Conservation (phyloP, 83 land plant species). For the Thuja plicata region DNA sequence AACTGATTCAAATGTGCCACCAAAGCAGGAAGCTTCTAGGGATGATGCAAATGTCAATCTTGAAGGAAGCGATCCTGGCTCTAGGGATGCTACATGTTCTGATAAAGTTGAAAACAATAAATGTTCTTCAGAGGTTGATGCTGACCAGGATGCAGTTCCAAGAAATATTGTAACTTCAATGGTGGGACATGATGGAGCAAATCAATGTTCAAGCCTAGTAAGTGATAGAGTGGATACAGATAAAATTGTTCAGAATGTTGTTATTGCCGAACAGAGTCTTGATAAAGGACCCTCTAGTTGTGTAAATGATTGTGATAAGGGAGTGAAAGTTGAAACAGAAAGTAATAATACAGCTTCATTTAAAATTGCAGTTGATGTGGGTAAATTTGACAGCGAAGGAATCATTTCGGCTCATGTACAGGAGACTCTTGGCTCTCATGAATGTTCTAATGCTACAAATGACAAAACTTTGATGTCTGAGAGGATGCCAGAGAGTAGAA, state of each 20-base stretch:
- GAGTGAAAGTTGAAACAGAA: background rate
- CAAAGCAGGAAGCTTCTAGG: slow-evolving; percentile 1
- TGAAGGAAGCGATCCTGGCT: background rate
- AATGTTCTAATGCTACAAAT: background rate
- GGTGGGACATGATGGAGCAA: background rate
- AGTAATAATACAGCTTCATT: background rate
- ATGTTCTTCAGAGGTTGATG: background rate
- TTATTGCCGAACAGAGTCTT: background rate
- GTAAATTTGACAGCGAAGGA: background rate
- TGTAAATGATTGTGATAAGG: background rate
- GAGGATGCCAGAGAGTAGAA: background rate
- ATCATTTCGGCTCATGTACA: background rate
- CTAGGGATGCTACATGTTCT: slow-evolving; percentile 1
- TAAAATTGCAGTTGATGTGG: background rate
- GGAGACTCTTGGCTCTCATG: background rate
- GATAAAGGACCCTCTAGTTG: background rate
- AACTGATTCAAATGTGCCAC: slow-evolving; percentile 13
- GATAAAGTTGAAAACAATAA: background rate
- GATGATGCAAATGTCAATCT: background rate
- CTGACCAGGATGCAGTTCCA: background rate
- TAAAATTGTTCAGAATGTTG: background rate
- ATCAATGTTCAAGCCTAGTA: background rate
- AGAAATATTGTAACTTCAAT: background rate
- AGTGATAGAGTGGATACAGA: slow-evolving; percentile 4
- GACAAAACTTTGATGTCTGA: slow-evolving; percentile 7